Percentiles rank a stretch among this genome's conserved stretches.
phyloP scores from a whole-genome alignment of 2,329 filamentous ascomycete species.

The Fusarium sp. region DNA sequence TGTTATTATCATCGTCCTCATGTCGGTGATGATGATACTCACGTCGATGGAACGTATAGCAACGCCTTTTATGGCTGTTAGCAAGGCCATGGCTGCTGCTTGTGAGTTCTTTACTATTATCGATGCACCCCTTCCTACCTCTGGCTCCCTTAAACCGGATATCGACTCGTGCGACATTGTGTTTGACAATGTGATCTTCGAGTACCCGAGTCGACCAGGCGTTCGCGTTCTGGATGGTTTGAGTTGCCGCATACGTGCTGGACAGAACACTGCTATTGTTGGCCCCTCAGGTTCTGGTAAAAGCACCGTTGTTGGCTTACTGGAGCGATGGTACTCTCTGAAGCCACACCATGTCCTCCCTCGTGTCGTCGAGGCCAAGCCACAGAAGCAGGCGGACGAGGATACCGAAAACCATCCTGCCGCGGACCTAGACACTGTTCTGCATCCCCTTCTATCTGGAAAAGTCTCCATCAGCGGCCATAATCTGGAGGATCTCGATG shows the following conservation, averaged over 20 bases:
- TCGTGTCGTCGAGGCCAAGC: conserved; percentile 5
- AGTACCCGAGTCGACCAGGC: conserved; percentile 40
- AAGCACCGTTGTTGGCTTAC: conserved; percentile 74
- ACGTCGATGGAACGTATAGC: conserved; percentile 54
- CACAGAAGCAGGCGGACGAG: not conserved
- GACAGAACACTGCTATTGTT: conserved; percentile 76
- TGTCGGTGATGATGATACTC: conserved; percentile 56
- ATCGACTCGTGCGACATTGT: conserved; percentile 58
- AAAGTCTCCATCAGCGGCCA: conserved; percentile 1
- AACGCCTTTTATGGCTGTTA: conserved; percentile 54
- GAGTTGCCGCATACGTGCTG: conserved; percentile 65
- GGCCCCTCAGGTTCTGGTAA: conserved; percentile 77
- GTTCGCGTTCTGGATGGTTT: conserved; percentile 57
- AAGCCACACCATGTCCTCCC: conserved; percentile 30
- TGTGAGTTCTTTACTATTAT: conserved; percentile 50
- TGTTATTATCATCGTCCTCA: conserved; percentile 55
- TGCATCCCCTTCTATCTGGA: conserved; percentile 3
- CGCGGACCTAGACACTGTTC: not conserved
- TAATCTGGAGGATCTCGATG: conserved; percentile 34
- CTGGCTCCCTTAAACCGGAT: conserved; percentile 44
- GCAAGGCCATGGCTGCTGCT: conserved; percentile 48
- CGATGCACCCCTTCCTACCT: conserved; percentile 41
- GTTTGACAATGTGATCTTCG: conserved; percentile 51
- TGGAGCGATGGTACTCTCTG: conserved; percentile 74
- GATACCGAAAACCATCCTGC: not conserved